phyloP scores from a whole-genome alignment of 2,329 filamentous ascomycete species.

The Nannizzia gypsea region DNA sequence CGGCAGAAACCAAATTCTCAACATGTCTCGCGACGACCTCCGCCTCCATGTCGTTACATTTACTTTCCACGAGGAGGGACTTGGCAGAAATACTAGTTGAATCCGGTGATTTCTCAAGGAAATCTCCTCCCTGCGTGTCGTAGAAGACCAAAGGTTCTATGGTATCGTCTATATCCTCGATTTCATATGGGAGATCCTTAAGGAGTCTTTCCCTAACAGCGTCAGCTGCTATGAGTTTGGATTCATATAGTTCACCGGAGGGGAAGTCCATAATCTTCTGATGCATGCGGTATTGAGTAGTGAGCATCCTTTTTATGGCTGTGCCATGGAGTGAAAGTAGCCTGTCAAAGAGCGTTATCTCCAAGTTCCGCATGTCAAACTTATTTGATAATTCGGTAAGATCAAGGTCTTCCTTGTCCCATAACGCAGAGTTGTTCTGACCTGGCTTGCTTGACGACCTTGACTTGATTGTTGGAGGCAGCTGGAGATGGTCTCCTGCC shows the following conservation, averaged over 20 bases:
- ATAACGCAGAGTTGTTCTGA: constrained; percentile 12
- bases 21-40: constrained; percentile 70
- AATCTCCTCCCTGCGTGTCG: constrained; percentile 91
- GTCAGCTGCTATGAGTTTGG: constrained; percentile 67
- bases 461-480: constrained; percentile 90
- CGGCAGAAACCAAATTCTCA: constrained; percentile 59
- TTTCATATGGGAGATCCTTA: constrained; percentile 63
- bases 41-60: constrained; percentile 87
- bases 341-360: constrained; percentile 87
- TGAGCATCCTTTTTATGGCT: constrained; percentile 84
- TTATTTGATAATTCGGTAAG: constrained; percentile 20
- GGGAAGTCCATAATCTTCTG: constrained; percentile 91
- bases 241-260: constrained; percentile 76
- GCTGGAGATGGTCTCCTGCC: constrained; percentile 85
- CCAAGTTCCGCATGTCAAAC: constrained; percentile 45
- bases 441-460: constrained; percentile 29
- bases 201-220: constrained; percentile 64
- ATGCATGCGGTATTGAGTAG: constrained; percentile 97
- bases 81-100: constrained; percentile 44
- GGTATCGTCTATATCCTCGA: constrained; percentile 74
- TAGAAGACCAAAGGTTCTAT: constrained; percentile 80
- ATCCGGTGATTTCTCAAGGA: constrained; percentile 69
- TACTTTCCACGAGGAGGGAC: constrained; percentile 57
- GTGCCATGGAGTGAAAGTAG: constrained; percentile 70
- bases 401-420: constrained; percentile 39